These are phyloP conservation scores for Colletotrichum lupini DNA, from an alignment of 2,329 filamentous ascomycete species.

Conservation along the genomic window DNA sequence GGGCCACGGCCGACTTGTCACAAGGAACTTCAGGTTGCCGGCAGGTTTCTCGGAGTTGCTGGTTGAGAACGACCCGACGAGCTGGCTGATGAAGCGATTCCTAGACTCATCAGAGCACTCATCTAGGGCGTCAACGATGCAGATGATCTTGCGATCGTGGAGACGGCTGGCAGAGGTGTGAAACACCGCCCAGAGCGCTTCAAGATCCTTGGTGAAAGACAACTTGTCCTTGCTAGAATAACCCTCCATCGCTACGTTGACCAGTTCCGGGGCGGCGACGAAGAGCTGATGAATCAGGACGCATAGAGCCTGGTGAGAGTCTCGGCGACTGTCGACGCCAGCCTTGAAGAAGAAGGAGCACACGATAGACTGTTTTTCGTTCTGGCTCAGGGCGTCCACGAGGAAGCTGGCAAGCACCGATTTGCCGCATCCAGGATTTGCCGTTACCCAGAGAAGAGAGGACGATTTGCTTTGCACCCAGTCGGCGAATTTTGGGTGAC, in stretches of 20 bases:
- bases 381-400: not conserved
- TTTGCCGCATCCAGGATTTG: conserved; percentile 31
- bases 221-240: not conserved
- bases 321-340: not conserved
- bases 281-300: conserved; percentile 9
- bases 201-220: not conserved
- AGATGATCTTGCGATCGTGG: not conserved
- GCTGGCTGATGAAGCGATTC: not conserved
- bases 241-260: not conserved
- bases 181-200: not conserved
- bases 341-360: conserved; percentile 35
- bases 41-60: not conserved
- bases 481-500: not conserved
- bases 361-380: not conserved
- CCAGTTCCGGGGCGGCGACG: not conserved
- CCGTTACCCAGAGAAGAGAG: conserved; percentile 7
- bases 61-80: not conserved
- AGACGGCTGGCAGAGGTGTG: not conserved
- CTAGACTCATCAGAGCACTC: conserved; percentile 16
- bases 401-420: conserved; percentile 16
- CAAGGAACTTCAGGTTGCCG: not conserved
- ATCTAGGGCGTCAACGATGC: conserved; percentile 24
- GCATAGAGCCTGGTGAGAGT: conserved; percentile 6
- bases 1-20: conserved; percentile 25
- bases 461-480: not conserved